These are phyloP conservation scores for Tricholoma hemisulphureum DNA, from an alignment of 768 basidiomycete genomes.

Conservation along the genomic window DNA sequence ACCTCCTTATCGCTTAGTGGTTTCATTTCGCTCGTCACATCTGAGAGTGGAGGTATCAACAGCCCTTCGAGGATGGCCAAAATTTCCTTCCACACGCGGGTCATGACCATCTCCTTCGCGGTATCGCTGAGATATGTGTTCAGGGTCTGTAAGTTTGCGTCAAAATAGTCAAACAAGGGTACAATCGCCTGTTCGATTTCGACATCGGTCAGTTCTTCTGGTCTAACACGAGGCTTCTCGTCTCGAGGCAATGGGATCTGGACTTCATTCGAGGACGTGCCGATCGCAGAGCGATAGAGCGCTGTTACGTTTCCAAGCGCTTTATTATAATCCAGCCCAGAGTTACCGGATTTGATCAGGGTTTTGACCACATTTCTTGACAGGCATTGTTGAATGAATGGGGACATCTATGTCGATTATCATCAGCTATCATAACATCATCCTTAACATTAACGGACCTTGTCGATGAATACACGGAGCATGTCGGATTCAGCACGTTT, in stretches of 20 bases:
- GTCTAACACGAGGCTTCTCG: constrained; percentile 76
- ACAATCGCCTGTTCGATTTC: constrained; percentile 93
- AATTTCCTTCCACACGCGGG: constrained; percentile 94
- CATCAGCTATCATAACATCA: neutral
- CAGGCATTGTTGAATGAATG: constrained; percentile 84
- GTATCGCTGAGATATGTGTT: constrained; percentile 83
- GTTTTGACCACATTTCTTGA: constrained; percentile 75
- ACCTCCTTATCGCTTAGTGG: constrained; percentile 94
- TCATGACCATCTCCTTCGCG: constrained; percentile 91
- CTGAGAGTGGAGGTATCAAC: constrained; percentile 87
- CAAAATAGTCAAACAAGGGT: constrained; percentile 94
- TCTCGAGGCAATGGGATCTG: constrained; percentile 71
- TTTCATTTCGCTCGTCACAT: constrained; percentile 84
- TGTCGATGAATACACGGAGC: constrained; percentile 95
- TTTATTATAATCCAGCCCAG: constrained; percentile 82
- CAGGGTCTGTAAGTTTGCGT: constrained; percentile 86
- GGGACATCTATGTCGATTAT: constrained; percentile 69
- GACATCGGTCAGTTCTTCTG: constrained; percentile 84
- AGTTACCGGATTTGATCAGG: constrained; percentile 61
- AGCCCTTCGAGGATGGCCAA: constrained; percentile 80
- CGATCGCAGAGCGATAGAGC: constrained; percentile 78
- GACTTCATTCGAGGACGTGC: constrained; percentile 63
- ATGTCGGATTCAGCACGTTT: constrained; percentile 95
- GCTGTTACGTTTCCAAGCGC: constrained; percentile 80
- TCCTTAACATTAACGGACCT: constrained; percentile 50